A percentile compares a stretch with the other conserved stretches of the same genome.
Conservation (phyloP, 2,329 filamentous ascomycete genomes). For the Monosporascus ibericus region DNA sequence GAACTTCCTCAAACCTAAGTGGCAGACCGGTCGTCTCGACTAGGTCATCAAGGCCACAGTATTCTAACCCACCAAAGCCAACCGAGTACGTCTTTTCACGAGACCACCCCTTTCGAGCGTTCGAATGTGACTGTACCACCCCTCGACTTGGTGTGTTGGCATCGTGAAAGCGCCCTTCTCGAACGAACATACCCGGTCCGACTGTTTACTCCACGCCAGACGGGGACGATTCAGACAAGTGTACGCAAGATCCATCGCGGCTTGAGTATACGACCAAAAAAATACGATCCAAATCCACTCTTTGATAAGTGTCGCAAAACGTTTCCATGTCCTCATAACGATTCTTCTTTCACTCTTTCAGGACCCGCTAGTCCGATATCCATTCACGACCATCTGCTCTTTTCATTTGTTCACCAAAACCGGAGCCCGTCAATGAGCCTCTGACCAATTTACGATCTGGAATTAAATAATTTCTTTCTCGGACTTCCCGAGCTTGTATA, state of each 20-base stretch:
- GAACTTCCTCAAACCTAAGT: slow-evolving; percentile 11
- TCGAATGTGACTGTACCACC: neutral
- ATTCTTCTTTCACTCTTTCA: slow-evolving; percentile 28
- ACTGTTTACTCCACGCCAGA: neutral
- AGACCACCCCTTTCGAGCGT: neutral
- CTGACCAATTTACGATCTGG: slow-evolving; percentile 38
- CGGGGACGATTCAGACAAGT: slow-evolving; percentile 1
- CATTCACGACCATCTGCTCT: slow-evolving; percentile 25
- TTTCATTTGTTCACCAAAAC: slow-evolving; percentile 31
- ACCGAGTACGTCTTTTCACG: neutral
- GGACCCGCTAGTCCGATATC: slow-evolving; percentile 19
- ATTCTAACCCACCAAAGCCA: slow-evolving; percentile 3
- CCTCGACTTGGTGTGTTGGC: slow-evolving; percentile 1
- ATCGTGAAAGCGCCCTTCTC: neutral
- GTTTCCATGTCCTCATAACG: slow-evolving; percentile 40
- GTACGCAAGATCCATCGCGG: slow-evolving; percentile 6
- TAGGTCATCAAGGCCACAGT: slow-evolving; percentile 19
- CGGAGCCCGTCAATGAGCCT: slow-evolving; percentile 38
- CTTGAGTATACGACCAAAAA: slow-evolving; percentile 8
- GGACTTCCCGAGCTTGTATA: slow-evolving; percentile 24
- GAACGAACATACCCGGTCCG: neutral
- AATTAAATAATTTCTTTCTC: slow-evolving; percentile 29
- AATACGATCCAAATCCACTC: slow-evolving; percentile 19
- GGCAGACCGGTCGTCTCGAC: slow-evolving; percentile 20
- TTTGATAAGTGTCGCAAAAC: slow-evolving; percentile 21